These are phyloP conservation scores for Benincasa hispida DNA, from an alignment of 306 rosid genomes.

Conservation along the genomic window DNA sequence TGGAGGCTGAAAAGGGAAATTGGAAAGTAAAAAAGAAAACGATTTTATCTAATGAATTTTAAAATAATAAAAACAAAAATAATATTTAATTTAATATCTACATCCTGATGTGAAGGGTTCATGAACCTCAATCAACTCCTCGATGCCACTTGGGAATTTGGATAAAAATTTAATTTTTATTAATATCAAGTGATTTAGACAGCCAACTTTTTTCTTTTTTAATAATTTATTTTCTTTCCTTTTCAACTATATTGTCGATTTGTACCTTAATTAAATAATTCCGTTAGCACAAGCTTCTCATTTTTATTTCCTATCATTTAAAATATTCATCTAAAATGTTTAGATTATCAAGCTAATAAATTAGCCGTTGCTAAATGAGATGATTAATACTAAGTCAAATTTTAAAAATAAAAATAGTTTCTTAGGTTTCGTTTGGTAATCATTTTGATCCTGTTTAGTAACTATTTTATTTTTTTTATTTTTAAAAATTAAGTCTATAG, in stretches of 20 bases:
- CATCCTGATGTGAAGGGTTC: background rate
- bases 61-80: background rate
- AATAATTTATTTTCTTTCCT: too few relatives aligned
- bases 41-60: background rate
- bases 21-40: background rate
- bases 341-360: too few relatives aligned
- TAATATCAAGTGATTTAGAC: background rate
- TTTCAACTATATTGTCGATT: background rate
- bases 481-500: too few relatives aligned
- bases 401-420: too few relatives aligned
- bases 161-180: background rate
- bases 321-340: background rate
- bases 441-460: too few relatives aligned
- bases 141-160: background rate
- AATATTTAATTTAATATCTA: background rate
- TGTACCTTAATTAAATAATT: background rate
- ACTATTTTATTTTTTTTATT: too few relatives aligned
- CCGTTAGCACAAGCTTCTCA: background rate
- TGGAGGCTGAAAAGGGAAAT: background rate
- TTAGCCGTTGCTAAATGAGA: too few relatives aligned
- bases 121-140: background rate
- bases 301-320: background rate
- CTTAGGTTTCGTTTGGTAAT: too few relatives aligned
- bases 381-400: too few relatives aligned
- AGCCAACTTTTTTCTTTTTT: background rate